Base-by-base conservation (phyloP, 345 rosid species). In the Hirschfeldia incana region DNA sequence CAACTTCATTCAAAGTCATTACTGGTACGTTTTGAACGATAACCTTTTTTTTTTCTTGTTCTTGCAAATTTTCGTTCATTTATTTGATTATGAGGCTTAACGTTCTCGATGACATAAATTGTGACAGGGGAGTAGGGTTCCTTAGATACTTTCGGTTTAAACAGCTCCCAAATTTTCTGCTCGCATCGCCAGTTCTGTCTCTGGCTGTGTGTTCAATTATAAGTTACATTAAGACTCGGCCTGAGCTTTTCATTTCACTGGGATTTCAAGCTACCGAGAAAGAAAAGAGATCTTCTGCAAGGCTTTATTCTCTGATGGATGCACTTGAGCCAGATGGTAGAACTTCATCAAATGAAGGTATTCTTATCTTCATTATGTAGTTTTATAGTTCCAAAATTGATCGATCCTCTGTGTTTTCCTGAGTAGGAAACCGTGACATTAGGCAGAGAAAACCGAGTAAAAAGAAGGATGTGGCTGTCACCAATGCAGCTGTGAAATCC, bases 111-210 rank as follows among this genome's bases (percentile, higher is more conserved):
- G 75, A 11, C 17, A 34, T 57, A 30, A 80, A 76, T 34, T 30
- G 17, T 79, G 71, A 72, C 80, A 94, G 99, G 96, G 89, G 93
- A 76, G 96, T 89, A 70, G 99, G 99, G 33, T 93, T 95, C 86
- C 83, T 95, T 85, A 90, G 71, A 72, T 93, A 91, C 82, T 95
- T 95, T 84, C 89, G 85, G 61, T 75, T 89, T n/a, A 93, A 93
- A 77, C 98, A 93, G 84, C 73, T 95, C 82, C 99, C 99, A 65
- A 95, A 93, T 84, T 95, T 95, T 89, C 89, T 95, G 15, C 93
- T 93, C 30, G 98, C 98, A 74, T 90, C 99, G 30, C 99, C 99
- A 6, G 83, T 93, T 69, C 79, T 93, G 33, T 86, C 91, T 59
- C 74, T 90, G 78, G 90, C 96, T 21, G 72, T 90, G 65, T 93